Evolutionary conservation across 2,329 filamentous ascomycete species (phyloP), one percentile per base, ranked within the genome.

Genomic region (Monosporascus sp.): DNA sequence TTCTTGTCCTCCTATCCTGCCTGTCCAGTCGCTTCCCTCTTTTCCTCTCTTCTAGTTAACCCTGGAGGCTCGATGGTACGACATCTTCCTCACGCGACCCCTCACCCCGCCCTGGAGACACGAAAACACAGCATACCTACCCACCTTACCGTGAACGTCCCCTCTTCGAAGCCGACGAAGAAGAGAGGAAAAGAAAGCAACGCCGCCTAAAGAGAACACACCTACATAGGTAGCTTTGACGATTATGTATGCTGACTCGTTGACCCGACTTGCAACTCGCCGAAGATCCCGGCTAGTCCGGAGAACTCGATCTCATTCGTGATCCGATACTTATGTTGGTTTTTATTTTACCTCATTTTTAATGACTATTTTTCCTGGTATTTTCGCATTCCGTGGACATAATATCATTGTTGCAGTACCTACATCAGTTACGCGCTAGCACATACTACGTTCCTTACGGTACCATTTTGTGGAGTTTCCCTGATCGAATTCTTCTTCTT

Each of bases 161-260:
- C 20, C 24, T 27, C 17, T 31, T 27, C 26, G 43, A 46, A 46
- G 24, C 24, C 43, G 22, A 46, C 17, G 11, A 46, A 16, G 20
- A 31, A 26, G 22, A 26, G 20, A 46, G n/a, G 22, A n/a, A 46
- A 46, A 26, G 11, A 44, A 44, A 44, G n/a, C 7, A 46, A 19
- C 20, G 20, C 14, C 4, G 20, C 24, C 16, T 46, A 17, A 26
- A n/a, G n/a, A 16, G 26, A 27, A 46, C 26, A 22, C 40, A 31
- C 38, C 38, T 20, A 9, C 43, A 31, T 46, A 5, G 43, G 24
- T 46, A n/a, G 26, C 43, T 34, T 34, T 34, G 11, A 19, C 24
- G 43, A 46, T 17, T 46, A 46, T 46, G 43, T 46, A 27, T 46
- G 43, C 43, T 46, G 43, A 46, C 43, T 46, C 43, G 43, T 46